Percentiles rank a stretch among this genome's conserved stretches.
phyloP scores from a whole-genome alignment of 768 basidiomycete genomes.

The Suillus weaverae region DNA sequence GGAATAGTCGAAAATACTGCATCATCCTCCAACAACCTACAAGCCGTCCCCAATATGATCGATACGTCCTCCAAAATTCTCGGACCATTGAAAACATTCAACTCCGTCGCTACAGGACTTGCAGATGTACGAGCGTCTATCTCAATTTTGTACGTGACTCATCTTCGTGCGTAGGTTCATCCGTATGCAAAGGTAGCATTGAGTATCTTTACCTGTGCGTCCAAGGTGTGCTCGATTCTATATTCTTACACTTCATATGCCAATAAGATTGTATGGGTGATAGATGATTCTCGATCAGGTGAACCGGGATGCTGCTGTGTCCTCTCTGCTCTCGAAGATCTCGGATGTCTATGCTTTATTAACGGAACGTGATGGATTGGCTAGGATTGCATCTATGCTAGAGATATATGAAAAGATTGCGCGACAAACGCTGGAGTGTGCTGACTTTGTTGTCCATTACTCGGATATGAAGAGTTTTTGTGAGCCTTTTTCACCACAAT shows the following conservation, averaged over 20 bases:
- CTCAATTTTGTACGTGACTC: not conserved
- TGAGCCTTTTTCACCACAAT: conserved; percentile 5
- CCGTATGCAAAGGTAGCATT: not conserved
- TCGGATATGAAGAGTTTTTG: conserved; percentile 23
- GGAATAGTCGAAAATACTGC: not conserved
- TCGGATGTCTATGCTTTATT: not conserved
- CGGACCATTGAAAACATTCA: not conserved
- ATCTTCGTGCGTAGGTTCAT: not conserved
- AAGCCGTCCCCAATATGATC: not conserved
- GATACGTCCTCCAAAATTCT: not conserved
- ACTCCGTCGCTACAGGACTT: not conserved
- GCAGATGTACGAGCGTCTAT: not conserved
- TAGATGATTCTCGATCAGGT: not conserved
- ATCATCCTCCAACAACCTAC: not conserved
- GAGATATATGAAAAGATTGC: not conserved
- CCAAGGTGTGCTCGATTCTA: not conserved
- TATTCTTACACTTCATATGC: no score
- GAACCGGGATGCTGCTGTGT: not conserved
- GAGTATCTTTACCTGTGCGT: not conserved
- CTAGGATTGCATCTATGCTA: not conserved
- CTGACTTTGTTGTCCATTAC: conserved; percentile 28
- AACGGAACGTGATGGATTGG: not conserved
- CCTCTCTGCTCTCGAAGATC: not conserved
- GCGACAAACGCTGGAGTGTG: conserved; percentile 25
- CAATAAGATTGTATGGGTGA: not conserved